Evolutionary conservation across 2,329 filamentous ascomycete species (phyloP), one percentile per base, ranked within the genome.

Genomic region (Waltergamsia citrina): DNA sequence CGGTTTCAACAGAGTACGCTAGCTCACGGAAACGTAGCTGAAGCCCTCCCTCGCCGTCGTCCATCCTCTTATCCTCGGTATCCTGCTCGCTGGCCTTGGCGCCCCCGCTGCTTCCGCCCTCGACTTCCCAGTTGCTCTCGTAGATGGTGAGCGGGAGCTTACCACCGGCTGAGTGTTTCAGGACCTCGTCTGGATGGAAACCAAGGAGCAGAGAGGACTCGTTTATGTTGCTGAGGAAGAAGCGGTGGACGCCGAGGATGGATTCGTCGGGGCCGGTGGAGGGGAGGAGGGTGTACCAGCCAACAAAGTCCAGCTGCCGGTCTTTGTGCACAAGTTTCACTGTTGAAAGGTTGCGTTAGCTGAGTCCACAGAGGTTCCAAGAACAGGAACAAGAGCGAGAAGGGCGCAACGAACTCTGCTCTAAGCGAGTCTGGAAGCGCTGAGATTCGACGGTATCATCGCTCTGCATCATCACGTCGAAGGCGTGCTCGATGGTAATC

Each of bases 131-230:
- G 38, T 78, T 76, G 45, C 79, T 86, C 57, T 98, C 92, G 62
- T 93, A 98, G 33, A 98, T 76, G 2, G 86, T 88, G 41, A 96
- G 66, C 5, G 92, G 92, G 4, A 98, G 73, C 51, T 85, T 90
- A 41, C 85, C 85, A 14, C 81, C 83, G 8, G 76, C 71, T 3
- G 76, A 63, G 26, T 65, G 64, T 26, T 63, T 55, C 9, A 68
- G 48, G 4, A 72, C 62, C 38, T 71, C 67, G 31, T 71, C 63
- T 1, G 86, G 78, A 47, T 96, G 88, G 55, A 98, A 93, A 3
- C 85, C 80, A 15, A 96, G 74, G 9, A 98, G 72, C 16, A 95
- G 67, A n/a, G 85, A 78, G 2, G 85, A 86, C 54, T 95, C 88
- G 50, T 92, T 93, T 54, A 81, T 80, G 24, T 70, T 57, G 35